A percentile compares a stretch with the other conserved stretches of the same genome.
phyloP scores from a whole-genome alignment of 805 yeast genomes.

The Saccharomycopsis fermentans region DNA sequence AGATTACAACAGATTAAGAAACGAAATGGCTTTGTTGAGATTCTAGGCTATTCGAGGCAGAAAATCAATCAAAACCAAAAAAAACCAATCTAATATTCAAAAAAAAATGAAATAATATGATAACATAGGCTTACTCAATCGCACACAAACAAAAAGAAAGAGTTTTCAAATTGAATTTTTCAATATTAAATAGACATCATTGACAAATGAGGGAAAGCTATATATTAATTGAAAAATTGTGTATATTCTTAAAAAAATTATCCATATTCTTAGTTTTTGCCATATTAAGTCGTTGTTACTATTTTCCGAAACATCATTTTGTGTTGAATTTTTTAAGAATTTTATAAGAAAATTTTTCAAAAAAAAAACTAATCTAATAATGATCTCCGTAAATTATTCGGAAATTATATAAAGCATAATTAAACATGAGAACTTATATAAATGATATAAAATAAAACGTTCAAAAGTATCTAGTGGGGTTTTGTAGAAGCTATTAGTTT shows the following conservation, averaged over 20 bases:
- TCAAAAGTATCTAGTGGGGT: neutral
- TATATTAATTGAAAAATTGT: neutral
- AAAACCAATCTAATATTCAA: neutral
- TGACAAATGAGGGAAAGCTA: neutral
- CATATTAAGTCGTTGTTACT: neutral
- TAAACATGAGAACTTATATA: neutral
- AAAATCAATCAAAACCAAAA: neutral
- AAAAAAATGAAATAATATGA: neutral
- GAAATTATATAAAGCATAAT: neutral
- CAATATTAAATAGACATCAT: neutral
- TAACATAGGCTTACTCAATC: neutral
- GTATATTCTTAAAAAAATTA: neutral
- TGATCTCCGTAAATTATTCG: neutral
- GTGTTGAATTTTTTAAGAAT: neutral
- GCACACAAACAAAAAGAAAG: neutral
- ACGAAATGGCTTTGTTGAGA: constrained; percentile 85
- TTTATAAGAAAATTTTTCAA: neutral
- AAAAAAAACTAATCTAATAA: neutral
- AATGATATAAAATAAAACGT: neutral
- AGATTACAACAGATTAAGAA: constrained; percentile 80
- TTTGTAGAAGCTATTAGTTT: neutral
- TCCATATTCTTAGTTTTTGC: neutral
- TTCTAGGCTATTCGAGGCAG: constrained; percentile 32
- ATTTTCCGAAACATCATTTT: neutral
- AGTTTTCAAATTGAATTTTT: neutral